Conservation (phyloP, 371 early-diverging fungal species). For the Syncephalastrum racemosum region DNA sequence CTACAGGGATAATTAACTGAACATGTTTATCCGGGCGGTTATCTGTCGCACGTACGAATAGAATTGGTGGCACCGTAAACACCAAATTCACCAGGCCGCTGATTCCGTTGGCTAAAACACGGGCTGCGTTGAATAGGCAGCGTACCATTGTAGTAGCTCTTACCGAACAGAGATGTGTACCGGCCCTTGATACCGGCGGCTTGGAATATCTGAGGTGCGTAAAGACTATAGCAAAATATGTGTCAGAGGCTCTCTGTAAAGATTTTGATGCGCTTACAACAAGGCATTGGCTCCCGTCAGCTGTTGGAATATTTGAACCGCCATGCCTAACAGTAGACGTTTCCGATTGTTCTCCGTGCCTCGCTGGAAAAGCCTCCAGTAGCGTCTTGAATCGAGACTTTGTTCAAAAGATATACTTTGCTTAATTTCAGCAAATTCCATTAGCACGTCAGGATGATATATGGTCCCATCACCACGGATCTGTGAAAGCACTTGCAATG, state of each 20-base stretch:
- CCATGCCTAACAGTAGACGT: constrained; percentile 69
- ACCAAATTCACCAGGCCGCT: constrained; percentile 70
- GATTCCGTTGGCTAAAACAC: constrained; percentile 59
- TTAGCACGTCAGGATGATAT: constrained; percentile 37
- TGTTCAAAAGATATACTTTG: constrained; percentile 72
- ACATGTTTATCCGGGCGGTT: neutral
- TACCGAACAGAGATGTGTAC: constrained; percentile 53
- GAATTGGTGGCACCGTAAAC: constrained; percentile 73
- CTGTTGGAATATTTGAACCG: constrained; percentile 75
- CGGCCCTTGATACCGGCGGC: constrained; percentile 58
- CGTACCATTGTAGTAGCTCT: neutral
- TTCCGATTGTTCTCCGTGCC: constrained; percentile 52
- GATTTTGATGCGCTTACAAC: constrained; percentile 48
- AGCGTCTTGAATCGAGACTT: constrained; percentile 59
- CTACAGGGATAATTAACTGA: constrained; percentile 25
- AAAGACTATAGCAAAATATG: constrained; percentile 35
- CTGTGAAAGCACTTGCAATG: constrained; percentile 49
- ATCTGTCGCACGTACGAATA: constrained; percentile 53
- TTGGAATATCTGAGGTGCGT: constrained; percentile 68
- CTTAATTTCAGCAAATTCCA: constrained; percentile 73
- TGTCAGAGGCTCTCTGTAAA: neutral
- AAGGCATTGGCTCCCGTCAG: constrained; percentile 75
- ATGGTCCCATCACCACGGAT: constrained; percentile 44
- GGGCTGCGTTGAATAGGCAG: no score
- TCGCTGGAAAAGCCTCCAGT: constrained; percentile 60